phyloP scores from a whole-genome alignment of 148 eudicot genomes.

The Vaccinium corymbosum region DNA sequence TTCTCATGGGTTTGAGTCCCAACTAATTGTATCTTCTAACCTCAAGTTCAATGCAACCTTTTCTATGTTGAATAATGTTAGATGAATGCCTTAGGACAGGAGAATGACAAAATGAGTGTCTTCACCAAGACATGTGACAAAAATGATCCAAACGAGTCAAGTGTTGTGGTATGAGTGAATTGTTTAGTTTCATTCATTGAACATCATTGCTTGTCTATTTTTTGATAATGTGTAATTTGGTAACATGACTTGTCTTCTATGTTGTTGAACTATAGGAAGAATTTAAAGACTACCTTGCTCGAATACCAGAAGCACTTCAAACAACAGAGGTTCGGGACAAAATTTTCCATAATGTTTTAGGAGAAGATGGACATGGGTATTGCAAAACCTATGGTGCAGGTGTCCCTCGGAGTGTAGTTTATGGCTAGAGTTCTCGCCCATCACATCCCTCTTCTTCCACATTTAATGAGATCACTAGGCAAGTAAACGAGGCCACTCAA shows the following conservation, averaged over 20 bases:
- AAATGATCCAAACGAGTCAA: neutral
- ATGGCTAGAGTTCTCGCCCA: too few relatives aligned
- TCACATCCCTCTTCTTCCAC: too few relatives aligned
- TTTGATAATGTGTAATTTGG: neutral
- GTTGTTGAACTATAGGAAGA: neutral
- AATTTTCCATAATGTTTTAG: neutral
- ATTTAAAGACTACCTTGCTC: neutral
- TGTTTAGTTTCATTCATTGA: neutral
- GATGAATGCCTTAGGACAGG: too few relatives aligned
- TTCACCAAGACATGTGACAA: neutral
- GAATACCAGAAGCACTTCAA: neutral
- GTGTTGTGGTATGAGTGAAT: neutral
- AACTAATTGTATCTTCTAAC: too few relatives aligned
- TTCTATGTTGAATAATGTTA: too few relatives aligned
- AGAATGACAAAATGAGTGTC: neutral
- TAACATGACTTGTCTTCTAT: neutral
- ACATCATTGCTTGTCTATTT: neutral
- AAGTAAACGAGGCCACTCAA: too few relatives aligned
- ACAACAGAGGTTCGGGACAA: neutral
- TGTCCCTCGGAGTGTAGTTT: too few relatives aligned
- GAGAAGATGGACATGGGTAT: too few relatives aligned
- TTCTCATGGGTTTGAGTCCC: too few relatives aligned
- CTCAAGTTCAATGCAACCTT: too few relatives aligned
- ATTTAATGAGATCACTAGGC: too few relatives aligned
- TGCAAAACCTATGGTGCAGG: too few relatives aligned